A percentile compares a stretch with the other conserved stretches of the same genome.
These are phyloP conservation scores for Aaosphaeria pasadenensis DNA, from an alignment of 2,329 filamentous ascomycete species.

Conservation along the genomic window DNA sequence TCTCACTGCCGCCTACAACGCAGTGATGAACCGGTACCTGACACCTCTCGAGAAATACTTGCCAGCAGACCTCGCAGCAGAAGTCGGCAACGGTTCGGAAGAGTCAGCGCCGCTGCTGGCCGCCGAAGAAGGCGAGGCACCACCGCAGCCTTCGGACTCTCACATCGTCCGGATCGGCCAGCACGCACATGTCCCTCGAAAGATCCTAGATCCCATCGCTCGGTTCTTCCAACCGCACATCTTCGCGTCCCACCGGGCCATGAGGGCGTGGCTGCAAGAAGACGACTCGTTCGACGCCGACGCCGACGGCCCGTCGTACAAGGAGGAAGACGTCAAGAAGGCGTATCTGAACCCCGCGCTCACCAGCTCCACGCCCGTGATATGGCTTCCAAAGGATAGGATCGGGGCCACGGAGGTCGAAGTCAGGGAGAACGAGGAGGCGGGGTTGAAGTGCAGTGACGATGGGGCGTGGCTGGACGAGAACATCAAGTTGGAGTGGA, in stretches of 20 bases:
- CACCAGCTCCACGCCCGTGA: constrained; percentile 28
- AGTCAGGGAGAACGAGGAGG: constrained; percentile 25
- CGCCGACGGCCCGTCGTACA: constrained; percentile 30
- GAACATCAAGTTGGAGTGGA: constrained; percentile 27
- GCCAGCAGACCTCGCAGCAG: constrained; percentile 27
- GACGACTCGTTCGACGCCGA: constrained; percentile 23
- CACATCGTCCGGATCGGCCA: constrained; percentile 25
- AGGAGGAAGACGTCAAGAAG: constrained; percentile 29
- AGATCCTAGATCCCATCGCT: constrained; percentile 26
- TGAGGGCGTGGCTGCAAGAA: constrained; percentile 32
- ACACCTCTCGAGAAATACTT: constrained; percentile 33
- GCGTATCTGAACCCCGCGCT: constrained; percentile 35
- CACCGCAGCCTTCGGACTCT: constrained; percentile 8
- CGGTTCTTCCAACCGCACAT: constrained; percentile 35
- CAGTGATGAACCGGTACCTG: constrained; percentile 32
- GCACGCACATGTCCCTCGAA: constrained; percentile 18
- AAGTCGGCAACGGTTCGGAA: constrained; percentile 10
- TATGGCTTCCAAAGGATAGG: constrained; percentile 32
- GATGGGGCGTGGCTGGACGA: constrained; percentile 34
- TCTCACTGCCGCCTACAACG: constrained; percentile 30
- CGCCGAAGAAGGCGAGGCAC: constrained; percentile 28
- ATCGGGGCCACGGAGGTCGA: constrained; percentile 32
- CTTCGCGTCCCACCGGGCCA: constrained; percentile 30
- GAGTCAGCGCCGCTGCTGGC: constrained; percentile 29
- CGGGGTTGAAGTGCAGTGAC: constrained; percentile 25